phyloP scores from a whole-genome alignment of 2,329 filamentous ascomycete species.

The Trichoderma harzianum region DNA sequence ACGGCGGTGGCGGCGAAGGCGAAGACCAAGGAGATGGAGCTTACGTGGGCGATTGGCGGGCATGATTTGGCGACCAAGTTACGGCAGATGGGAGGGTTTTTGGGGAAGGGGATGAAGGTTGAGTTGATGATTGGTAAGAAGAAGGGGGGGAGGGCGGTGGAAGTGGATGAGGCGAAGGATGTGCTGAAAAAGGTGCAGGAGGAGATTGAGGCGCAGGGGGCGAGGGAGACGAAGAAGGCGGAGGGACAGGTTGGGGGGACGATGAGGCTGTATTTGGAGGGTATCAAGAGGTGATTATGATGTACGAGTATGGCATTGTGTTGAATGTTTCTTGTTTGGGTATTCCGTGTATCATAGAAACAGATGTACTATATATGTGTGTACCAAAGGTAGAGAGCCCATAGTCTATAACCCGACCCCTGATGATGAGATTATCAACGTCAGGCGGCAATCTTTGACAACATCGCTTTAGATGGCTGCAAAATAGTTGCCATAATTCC shows the following conservation, averaged over 20 bases:
- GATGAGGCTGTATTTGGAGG: constrained; percentile 44
- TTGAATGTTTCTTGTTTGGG: background rate
- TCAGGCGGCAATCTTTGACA: background rate
- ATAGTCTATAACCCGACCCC: background rate
- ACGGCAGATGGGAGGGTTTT: constrained; percentile 63
- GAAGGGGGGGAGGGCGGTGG: constrained; percentile 59
- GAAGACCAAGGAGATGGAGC: constrained; percentile 71
- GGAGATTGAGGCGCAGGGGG: constrained; percentile 33
- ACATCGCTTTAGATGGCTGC: background rate
- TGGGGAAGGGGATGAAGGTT: constrained; percentile 71
- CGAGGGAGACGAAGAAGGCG: constrained; percentile 43
- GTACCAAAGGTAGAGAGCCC: background rate
- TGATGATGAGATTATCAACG: constrained; percentile 23
- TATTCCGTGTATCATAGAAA: background rate
- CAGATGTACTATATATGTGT: constrained; percentile 19
- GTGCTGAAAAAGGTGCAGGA: constrained; percentile 47
- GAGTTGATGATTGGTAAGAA: constrained; percentile 66
- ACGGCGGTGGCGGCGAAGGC: constrained; percentile 40
- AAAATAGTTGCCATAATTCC: background rate
- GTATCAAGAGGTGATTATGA: constrained; percentile 21
- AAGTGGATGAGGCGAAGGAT: constrained; percentile 57
- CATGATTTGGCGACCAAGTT: constrained; percentile 74
- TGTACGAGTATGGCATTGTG: background rate
- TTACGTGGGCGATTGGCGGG: constrained; percentile 81
- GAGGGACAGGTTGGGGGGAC: constrained; percentile 45